Percentiles rank a stretch among this genome's conserved stretches.
Conservation (phyloP, 192 early-diverging fungal genomes). For the Dissophora globulifera region DNA sequence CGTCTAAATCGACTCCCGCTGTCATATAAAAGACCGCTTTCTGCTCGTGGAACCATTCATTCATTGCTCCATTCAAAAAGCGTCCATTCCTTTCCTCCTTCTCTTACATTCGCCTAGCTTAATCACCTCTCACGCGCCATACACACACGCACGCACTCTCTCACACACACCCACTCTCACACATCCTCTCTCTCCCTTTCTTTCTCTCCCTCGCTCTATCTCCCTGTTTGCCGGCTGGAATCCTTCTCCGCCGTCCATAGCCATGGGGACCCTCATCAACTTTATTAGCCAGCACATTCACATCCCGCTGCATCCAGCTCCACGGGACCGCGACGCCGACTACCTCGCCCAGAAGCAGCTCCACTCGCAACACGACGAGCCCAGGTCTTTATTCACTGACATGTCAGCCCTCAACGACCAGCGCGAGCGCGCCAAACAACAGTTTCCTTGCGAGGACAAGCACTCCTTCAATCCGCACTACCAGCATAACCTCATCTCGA, state of each 20-base stretch:
- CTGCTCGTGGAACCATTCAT: too few species aligned
- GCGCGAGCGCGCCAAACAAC: slow-evolving; percentile 11
- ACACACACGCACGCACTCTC: too few species aligned
- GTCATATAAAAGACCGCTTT: too few species aligned
- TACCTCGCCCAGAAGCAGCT: slow-evolving; percentile 5
- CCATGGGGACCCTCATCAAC: slow-evolving; percentile 27
- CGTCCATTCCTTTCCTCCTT: neutral
- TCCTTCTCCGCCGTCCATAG: neutral
- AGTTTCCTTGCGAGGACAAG: slow-evolving; percentile 39
- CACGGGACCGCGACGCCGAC: neutral
- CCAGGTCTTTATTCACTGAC: slow-evolving; percentile 19
- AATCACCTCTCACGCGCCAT: too few species aligned
- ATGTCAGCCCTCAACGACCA: slow-evolving; percentile 7
- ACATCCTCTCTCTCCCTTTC: too few species aligned
- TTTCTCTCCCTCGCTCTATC: slow-evolving; percentile 10
- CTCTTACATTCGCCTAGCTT: too few species aligned
- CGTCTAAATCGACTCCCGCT: too few species aligned
- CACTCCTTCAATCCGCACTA: slow-evolving; percentile 47
- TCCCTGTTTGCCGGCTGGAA: too few species aligned
- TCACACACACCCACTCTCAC: too few species aligned
- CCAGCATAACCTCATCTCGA: slow-evolving; percentile 37
- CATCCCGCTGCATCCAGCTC: neutral
- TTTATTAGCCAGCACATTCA: slow-evolving; percentile 27
- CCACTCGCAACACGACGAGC: slow-evolving; percentile 7
- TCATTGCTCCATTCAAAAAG: neutral